Evolutionary conservation across 2,329 filamentous ascomycete genomes (phyloP), one percentile per base, ranked within the genome.

Genomic region (Penicillium brevicompactum): DNA sequence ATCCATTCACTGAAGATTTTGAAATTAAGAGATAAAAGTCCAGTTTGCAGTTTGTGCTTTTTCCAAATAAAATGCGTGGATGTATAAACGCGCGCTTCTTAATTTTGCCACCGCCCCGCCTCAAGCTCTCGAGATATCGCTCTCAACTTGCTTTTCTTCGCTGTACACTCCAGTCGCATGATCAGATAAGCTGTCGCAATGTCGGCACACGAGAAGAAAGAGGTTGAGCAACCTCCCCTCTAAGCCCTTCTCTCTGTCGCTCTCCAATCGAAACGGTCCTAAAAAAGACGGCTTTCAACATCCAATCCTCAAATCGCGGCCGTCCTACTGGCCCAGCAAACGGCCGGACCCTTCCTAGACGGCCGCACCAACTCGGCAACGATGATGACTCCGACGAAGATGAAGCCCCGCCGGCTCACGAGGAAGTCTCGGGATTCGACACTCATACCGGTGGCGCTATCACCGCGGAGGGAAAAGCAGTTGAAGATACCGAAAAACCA

Each of bases 341-440:
- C 9, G 58, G 41, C 27, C 67, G 58, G 37, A 56, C 57, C n/a
- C 64, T 71, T 37, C 55, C 70, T 13, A 67, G 66, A 42, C 66
- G 67, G 41, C 66, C 71, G 38, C 70, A 68, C 48, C 61, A 66
- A 13, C 61, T 69, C 46, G 60, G 65, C 27, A 74, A 74, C 53
- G 78, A 77, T 40, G 75, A 77, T 53, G 87, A 89, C 49, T 86
- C 89, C 51, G 70, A 70, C 13, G 69, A 70, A 46, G 85, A 70
- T 32, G 61, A 72, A 8, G 55, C 59, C 9, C 67, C 63, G 4
- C 72, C 74, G 5, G 60, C 58, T 1, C 66, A 70, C 13, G 76
- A 84, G 62, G 74, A 73, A 48, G 82, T 85, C 22, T 79, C 80
- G 5, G 82, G 82, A 27, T 86, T 84, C 66, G 82, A 85, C 67